phyloP scores from a whole-genome alignment of 2,329 filamentous ascomycete genomes.

The Colletotrichum liaoningense region DNA sequence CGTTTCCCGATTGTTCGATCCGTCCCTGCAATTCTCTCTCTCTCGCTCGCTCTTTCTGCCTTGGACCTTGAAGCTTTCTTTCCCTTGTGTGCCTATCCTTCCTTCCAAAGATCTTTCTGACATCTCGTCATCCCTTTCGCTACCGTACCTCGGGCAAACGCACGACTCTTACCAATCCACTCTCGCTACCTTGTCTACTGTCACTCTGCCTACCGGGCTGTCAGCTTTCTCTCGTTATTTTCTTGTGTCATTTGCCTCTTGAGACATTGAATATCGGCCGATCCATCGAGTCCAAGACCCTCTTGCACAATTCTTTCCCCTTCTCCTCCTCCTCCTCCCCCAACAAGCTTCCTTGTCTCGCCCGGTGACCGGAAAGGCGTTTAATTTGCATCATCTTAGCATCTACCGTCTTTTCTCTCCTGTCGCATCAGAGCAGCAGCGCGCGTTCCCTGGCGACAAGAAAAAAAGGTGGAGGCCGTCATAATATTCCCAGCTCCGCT shows the following conservation, averaged over 20 bases:
- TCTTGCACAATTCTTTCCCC: no score
- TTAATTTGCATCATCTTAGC: slow-evolving; percentile 24
- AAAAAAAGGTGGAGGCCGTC: slow-evolving; percentile 21
- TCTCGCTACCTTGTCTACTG: neutral
- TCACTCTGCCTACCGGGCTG: no score
- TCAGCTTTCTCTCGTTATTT: neutral
- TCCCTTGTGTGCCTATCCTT: neutral
- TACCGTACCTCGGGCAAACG: neutral
- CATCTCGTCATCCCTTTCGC: neutral
- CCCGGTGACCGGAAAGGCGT: slow-evolving; percentile 15
- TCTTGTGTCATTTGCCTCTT: neutral
- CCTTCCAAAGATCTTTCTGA: neutral
- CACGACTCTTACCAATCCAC: neutral
- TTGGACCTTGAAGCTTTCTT: neutral
- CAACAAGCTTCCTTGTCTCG: slow-evolving; percentile 20
- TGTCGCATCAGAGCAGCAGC: slow-evolving; percentile 17
- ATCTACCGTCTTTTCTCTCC: neutral
- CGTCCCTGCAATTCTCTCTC: neutral
- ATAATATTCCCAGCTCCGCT: slow-evolving; percentile 35
- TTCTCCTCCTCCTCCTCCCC: neutral
- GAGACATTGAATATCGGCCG: slow-evolving; percentile 16
- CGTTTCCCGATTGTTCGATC: slow-evolving; percentile 25
- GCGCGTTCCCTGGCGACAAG: slow-evolving; percentile 13
- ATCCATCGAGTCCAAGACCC: slow-evolving; percentile 29
- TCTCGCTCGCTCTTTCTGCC: slow-evolving; percentile 2